These are phyloP conservation scores for Cyberlindnera japonica DNA, from an alignment of 805 yeast species.

Conservation along the genomic window DNA sequence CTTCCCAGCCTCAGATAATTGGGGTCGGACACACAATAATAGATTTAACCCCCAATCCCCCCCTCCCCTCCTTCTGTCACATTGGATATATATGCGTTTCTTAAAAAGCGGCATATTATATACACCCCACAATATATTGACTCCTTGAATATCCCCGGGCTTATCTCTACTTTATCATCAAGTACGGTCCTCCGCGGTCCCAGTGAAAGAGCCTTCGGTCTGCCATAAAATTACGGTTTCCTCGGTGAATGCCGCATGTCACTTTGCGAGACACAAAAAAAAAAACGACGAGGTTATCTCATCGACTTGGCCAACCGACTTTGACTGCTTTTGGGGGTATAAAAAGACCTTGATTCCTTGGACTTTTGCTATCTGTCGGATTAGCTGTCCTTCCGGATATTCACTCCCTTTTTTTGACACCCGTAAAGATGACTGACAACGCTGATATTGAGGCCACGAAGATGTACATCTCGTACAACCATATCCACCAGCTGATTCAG, in stretches of 20 bases:
- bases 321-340: background rate
- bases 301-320: background rate
- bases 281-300: constrained; percentile 1
- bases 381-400: background rate
- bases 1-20: no score
- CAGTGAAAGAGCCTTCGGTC: background rate
- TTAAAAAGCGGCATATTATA: no score
- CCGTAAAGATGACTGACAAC: constrained; percentile 25
- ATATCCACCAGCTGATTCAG: constrained; percentile 73
- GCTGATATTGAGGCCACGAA: constrained; percentile 34
- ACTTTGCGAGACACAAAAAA: background rate
- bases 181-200: no score
- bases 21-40: no score
- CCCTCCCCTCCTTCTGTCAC: no score
- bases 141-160: no score
- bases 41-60: no score
- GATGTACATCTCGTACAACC: constrained; percentile 76
- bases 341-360: background rate
- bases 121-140: no score
- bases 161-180: no score
- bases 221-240: background rate
- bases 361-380: background rate
- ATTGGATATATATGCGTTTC: no score
- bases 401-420: background rate
- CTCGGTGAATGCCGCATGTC: constrained; percentile 1